Base-by-base conservation (phyloP, 495 filamentous ascomycete genomes). In the Aspergillus funiculosus region DNA sequence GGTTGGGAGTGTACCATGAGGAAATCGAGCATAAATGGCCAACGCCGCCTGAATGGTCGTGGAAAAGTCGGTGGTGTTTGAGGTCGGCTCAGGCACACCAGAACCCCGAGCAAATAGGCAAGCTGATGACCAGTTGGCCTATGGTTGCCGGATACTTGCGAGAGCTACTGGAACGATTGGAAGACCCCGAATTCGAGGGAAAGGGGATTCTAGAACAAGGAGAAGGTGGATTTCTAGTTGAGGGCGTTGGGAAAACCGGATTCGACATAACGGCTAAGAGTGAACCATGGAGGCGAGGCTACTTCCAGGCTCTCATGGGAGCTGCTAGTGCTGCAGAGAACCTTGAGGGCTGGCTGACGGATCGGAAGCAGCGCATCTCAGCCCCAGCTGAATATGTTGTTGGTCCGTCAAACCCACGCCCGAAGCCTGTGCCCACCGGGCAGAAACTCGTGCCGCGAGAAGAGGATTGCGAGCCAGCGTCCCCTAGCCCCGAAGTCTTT, bases 351-450 rank as follows among this genome's bases (percentile, higher is more conserved):
- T 86, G 81, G 73, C 72, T 91, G 28, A 62, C 68, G 21, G 87
- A 94, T 60, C 79, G 67, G 30, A 82, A 76, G 27, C 72, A 81
- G 49, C 70, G 73, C 18, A 64, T 83, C 8, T 73, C 78, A 13
- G 88, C 87, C 31, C 82, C 86, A 2, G 69, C 71, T 11, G 78
- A 86, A 18, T 73, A 80, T 35, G 76, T 94, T 19, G 72, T 85
- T 45, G 88, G 88, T 0, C 87, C 87, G 1, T 88, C 86, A 7
- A 94, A 95, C 60, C 87, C 86, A 6, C 73, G 79, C 35, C 87
- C 89, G 6, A 80, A 78, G 54, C 86, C 87, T 3, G 67, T 87
- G 39, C 82, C 82, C 6, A 67, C 74, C 3, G 76, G 78, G 6
- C 68, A 72, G 44, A 64, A 64, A 46, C 62, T 69, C 48, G 71